Evolutionary conservation across 805 yeast genomes (phyloP).

Genomic region (Ascoidea asiatica): DNA sequence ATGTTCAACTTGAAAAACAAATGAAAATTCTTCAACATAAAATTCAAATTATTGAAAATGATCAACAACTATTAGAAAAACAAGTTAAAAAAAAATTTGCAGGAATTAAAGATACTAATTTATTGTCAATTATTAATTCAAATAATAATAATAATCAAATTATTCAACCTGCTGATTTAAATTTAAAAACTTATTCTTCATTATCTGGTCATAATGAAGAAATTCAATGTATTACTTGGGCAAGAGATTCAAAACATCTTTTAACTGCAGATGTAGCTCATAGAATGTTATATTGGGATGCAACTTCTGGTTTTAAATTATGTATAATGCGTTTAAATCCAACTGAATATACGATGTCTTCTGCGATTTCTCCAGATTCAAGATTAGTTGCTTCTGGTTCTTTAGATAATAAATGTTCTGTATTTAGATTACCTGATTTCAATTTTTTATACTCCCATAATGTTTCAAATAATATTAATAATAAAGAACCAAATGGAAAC

Average conservation of each 20-base stretch:
- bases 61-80: neutral
- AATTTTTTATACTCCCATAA: neutral
- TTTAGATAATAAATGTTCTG: constrained; percentile 62
- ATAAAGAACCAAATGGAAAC: constrained; percentile 20
- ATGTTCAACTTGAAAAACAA: neutral
- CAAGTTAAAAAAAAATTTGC: neutral
- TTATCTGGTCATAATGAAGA: constrained; percentile 45
- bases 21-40: neutral
- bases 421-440: constrained; percentile 32
- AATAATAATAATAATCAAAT: neutral
- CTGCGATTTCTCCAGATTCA: constrained; percentile 60
- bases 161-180: too few relatives aligned
- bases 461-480: constrained; percentile 15
- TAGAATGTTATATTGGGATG: constrained; percentile 72
- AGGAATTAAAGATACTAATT: neutral
- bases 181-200: too few relatives aligned
- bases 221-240: constrained; percentile 59
- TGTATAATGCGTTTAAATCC: constrained; percentile 33
- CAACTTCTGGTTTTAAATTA: constrained; percentile 53
- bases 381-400: constrained; percentile 70
- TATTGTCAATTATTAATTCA: too few relatives aligned
- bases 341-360: constrained; percentile 66
- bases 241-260: constrained; percentile 40
- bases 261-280: constrained; percentile 82
- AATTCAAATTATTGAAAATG: neutral